Conservation (phyloP, 352 stramenopile species). For the Pythium rishiriense region DNA sequence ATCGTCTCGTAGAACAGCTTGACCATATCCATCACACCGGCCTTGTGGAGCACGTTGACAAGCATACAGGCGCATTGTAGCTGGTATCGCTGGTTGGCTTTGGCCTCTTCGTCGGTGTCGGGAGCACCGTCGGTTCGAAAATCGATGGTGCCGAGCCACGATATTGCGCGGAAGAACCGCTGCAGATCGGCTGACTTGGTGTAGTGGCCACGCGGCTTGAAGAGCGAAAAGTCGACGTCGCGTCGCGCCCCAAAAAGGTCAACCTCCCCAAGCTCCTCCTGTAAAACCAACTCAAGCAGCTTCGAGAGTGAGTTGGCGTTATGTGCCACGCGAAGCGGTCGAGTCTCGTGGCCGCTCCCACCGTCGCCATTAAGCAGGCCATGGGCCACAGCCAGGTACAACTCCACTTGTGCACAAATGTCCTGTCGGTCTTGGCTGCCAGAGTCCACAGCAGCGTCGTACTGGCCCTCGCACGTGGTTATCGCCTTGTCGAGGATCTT, state of each 20-base stretch:
- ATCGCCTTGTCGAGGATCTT: neutral
- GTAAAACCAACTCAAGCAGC: neutral
- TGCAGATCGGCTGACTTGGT: slow-evolving; percentile 15
- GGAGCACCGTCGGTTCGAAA: slow-evolving; percentile 27
- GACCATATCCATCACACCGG: neutral
- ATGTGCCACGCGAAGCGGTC: neutral
- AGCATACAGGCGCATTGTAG: slow-evolving; percentile 27
- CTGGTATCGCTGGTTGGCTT: slow-evolving; percentile 16
- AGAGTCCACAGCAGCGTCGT: neutral
- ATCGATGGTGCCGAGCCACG: slow-evolving; percentile 29
- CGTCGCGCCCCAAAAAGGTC: slow-evolving; percentile 17
- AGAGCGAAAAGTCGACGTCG: slow-evolving; percentile 30
- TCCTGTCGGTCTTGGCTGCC: neutral
- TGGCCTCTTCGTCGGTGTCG: neutral
- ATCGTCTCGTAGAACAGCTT: slow-evolving; percentile 10
- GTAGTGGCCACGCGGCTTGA: slow-evolving; percentile 36
- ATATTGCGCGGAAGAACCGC: slow-evolving; percentile 26
- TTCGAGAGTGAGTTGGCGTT: neutral
- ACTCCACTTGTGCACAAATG: neutral
- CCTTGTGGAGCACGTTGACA: slow-evolving; percentile 21
- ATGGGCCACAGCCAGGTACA: neutral
- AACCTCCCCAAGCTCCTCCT: neutral
- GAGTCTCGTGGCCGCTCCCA: neutral
- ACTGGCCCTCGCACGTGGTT: neutral
- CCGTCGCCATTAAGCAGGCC: neutral